Evolutionary conservation across 1,139 yeast genomes (phyloP), one percentile per base, ranked within the genome.

Genomic region (Magnusiomyces ingens): DNA sequence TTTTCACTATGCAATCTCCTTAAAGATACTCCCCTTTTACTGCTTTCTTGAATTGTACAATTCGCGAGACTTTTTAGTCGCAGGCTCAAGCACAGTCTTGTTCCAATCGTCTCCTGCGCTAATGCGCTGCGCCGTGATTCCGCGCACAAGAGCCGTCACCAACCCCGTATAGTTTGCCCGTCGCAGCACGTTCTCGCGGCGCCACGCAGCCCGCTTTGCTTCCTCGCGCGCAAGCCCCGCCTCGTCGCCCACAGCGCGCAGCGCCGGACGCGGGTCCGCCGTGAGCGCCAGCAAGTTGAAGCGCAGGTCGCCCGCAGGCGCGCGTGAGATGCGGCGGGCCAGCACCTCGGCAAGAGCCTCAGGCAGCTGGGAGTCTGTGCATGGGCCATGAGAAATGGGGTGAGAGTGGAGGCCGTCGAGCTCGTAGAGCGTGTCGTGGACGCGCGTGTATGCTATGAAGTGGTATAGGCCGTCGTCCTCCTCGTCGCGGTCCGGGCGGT

Each of bases 341-440:
- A 83, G 64, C 1, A 80, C 75, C 19, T 62, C 57, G 1, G 81
- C 76, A 43, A 60, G 51, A 56, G 53, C n/a, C 13, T 36, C 43
- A 11, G 53, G 52, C 19, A 55, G 50, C 18, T 45, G 46, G n/a
- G 44, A 49, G n/a, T 40, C 29, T 3, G 50, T 44, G 40, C 45
- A 48, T n/a, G 58, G 66, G 0, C 72, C 78, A 62, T 83, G 89
- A 45, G 67, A 68, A 45, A 84, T 81, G 0, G 89, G 88, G 52
- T 67, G 75, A n/a, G 70, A 72, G 57, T 79, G 80, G 51, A 84
- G 72, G 1, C 90, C 90, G 62, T 84, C 90, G 50, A 84, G 70
- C 62, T 84, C 90, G 63, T 80, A 81, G n/a, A 84, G 71, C 45
- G 67, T 65, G 21, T 78, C 82, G 55, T 76, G 67, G 45, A 71